A percentile compares a stretch with the other conserved stretches of the same genome.
phyloP scores from a whole-genome alignment of 2,329 filamentous ascomycete genomes.

The Colletotrichum higginsianum region DNA sequence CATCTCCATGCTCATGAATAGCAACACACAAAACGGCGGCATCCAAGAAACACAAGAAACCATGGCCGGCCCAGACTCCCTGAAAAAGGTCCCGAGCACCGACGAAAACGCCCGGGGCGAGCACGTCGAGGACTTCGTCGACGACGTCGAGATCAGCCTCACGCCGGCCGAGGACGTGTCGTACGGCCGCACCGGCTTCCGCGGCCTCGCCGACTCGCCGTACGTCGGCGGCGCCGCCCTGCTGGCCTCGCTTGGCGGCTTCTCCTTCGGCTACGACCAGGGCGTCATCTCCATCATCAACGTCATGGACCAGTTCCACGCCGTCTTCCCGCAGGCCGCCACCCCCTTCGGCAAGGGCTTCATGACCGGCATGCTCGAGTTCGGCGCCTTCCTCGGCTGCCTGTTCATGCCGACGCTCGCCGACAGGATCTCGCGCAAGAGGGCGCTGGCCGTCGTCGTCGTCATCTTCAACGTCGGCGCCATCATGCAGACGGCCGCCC shows the following conservation, averaged over 20 bases:
- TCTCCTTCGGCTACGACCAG: constrained; percentile 54
- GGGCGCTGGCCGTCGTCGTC: constrained; percentile 56
- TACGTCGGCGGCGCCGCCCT: constrained; percentile 50
- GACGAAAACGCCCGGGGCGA: constrained; percentile 23
- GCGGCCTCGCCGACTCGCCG: constrained; percentile 34
- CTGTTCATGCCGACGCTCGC: constrained; percentile 55
- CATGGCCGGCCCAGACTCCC: constrained; percentile 19
- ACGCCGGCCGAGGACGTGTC: constrained; percentile 37
- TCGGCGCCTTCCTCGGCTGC: constrained; percentile 57
- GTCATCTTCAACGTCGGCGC: constrained; percentile 60
- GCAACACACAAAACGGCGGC: constrained; percentile 13
- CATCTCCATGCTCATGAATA: background rate
- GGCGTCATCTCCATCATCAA: constrained; percentile 59
- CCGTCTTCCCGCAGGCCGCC: constrained; percentile 52
- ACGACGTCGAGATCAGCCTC: constrained; percentile 31
- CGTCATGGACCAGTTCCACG: constrained; percentile 62
- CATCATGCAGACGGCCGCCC: constrained; percentile 53
- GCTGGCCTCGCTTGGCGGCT: constrained; percentile 56
- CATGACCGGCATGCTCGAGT: constrained; percentile 60
- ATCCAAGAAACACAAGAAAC: background rate
- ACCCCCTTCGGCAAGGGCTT: constrained; percentile 44
- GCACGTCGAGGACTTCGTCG: constrained; percentile 36
- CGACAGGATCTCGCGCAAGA: constrained; percentile 60
- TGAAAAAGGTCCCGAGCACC: constrained; percentile 30
- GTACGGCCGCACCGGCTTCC: constrained; percentile 36